Percentiles rank a stretch among this genome's conserved stretches.
Conservation (phyloP, 2,329 filamentous ascomycete species). For the Xylariomycetidae sp. region DNA sequence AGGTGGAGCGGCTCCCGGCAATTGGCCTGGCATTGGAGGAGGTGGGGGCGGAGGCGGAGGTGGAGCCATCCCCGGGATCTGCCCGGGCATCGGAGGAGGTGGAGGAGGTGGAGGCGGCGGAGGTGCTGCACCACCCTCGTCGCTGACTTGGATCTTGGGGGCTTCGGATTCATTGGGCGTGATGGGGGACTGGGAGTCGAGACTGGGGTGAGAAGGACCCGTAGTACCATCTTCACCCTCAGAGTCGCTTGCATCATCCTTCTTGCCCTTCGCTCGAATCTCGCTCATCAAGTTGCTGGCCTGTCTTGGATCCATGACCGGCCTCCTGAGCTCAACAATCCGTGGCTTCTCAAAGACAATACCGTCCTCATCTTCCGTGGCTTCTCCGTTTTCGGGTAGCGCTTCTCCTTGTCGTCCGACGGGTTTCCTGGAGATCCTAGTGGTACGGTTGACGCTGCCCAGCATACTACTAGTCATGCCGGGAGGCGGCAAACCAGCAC, state of each 20-base stretch:
- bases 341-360: conserved; percentile 72
- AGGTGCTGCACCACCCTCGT: conserved; percentile 25
- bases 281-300: conserved; percentile 61
- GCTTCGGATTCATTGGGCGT: conserved; percentile 51
- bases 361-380: conserved; percentile 48
- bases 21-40: conserved; percentile 41
- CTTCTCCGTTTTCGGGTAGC: conserved; percentile 30
- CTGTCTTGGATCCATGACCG: conserved; percentile 58
- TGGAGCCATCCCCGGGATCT: conserved; percentile 22
- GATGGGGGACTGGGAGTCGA: conserved; percentile 64
- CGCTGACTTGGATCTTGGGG: conserved; percentile 55
- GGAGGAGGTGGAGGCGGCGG: conserved; percentile 31
- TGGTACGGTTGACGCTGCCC: conserved; percentile 61
- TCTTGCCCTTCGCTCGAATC: conserved; percentile 70
- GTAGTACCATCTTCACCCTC: conserved; percentile 67
- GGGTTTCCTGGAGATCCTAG: conserved; percentile 50
- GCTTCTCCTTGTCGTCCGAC: conserved; percentile 28
- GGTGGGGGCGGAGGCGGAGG: conserved; percentile 42
- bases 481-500: conserved; percentile 45
- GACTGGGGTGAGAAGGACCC: conserved; percentile 67
- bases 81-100: conserved; percentile 25
- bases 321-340: conserved; percentile 71
- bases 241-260: conserved; percentile 63
- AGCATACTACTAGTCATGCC: conserved; percentile 69
- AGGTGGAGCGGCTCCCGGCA: conserved; percentile 24